These are phyloP conservation scores for Selaginella moellendorffii DNA, from an alignment of 75 land plant genomes.

Conservation along the genomic window DNA sequence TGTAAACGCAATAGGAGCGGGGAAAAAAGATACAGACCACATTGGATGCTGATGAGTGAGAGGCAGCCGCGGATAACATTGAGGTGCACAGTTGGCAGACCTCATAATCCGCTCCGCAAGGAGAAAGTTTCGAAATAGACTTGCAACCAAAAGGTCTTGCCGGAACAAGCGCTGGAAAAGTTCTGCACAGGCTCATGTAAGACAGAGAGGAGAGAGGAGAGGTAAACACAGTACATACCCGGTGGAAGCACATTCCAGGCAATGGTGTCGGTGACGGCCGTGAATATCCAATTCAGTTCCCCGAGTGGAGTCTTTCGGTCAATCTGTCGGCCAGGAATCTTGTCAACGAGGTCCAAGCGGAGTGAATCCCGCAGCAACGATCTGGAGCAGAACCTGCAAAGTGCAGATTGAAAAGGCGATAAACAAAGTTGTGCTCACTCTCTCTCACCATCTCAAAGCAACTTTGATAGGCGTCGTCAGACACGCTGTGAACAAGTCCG, in stretches of 20 bases:
- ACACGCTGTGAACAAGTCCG: constrained; percentile 90
- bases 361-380: constrained; percentile 63
- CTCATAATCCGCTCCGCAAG: constrained; percentile 96
- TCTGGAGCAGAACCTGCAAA: constrained; percentile 63
- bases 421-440: neutral
- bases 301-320: constrained; percentile 89
- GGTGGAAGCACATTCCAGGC: constrained; percentile 99
- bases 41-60: constrained; percentile 97
- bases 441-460: constrained; percentile 68
- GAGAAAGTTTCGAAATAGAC: constrained; percentile 81
- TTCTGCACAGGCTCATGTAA: constrained; percentile 49
- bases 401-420: neutral
- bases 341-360: constrained; percentile 48
- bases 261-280: constrained; percentile 93
- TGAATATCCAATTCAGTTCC: constrained; percentile 96
- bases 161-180: constrained; percentile 86
- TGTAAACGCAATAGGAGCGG: too few relatives aligned
- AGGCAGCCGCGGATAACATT: constrained; percentile 74
- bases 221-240: constrained; percentile 26
- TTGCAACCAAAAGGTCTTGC: constrained; percentile 90
- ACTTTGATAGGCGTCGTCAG: constrained; percentile 95
- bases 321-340: constrained; percentile 86
- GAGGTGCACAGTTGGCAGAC: constrained; percentile 84
- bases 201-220: neutral
- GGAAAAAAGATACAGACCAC: constrained; percentile 43